Percentiles rank a stretch among this genome's conserved stretches.
Evolutionary conservation across 768 basidiomycete species (phyloP).

Genomic region (Ramaria rubella): DNA sequence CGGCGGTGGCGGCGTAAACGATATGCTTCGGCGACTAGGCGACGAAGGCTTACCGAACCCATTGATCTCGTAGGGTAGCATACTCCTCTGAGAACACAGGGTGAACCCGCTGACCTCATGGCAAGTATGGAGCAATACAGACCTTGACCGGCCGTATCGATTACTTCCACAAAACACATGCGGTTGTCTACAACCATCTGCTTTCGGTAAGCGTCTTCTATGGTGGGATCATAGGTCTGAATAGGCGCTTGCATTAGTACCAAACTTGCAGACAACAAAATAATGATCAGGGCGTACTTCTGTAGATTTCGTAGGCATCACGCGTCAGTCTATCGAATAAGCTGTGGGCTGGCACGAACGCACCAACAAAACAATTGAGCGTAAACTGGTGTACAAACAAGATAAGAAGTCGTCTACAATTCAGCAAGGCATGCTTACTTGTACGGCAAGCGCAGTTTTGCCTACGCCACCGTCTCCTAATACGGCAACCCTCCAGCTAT

Average conservation of each 20-base stretch:
- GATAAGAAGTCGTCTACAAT: conserved; percentile 3
- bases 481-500: conserved; percentile 93
- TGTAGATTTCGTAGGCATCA: conserved; percentile 23
- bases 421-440: conserved; percentile 47
- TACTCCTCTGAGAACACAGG: conserved; percentile 73
- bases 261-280: neutral
- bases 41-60: conserved; percentile 67
- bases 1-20: conserved; percentile 7
- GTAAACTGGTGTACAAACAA: conserved; percentile 58
- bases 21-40: conserved; percentile 11
- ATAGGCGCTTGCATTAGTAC: neutral
- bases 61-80: conserved; percentile 92
- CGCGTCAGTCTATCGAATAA: conserved; percentile 5
- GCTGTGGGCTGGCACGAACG: conserved; percentile 25
- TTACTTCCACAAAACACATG: conserved; percentile 94
- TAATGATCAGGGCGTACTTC: conserved; percentile 39
- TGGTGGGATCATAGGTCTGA: conserved; percentile 95
- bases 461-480: conserved; percentile 97
- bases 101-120: conserved; percentile 10
- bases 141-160: conserved; percentile 98
- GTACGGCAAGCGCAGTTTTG: conserved; percentile 93
- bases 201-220: conserved; percentile 97
- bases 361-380: conserved; percentile 92
- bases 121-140: conserved; percentile 21
- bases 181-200: conserved; percentile 90